These are phyloP conservation scores for Magnaporthiopsis poae DNA, from an alignment of 2,329 filamentous ascomycete species.

Conservation along the genomic window DNA sequence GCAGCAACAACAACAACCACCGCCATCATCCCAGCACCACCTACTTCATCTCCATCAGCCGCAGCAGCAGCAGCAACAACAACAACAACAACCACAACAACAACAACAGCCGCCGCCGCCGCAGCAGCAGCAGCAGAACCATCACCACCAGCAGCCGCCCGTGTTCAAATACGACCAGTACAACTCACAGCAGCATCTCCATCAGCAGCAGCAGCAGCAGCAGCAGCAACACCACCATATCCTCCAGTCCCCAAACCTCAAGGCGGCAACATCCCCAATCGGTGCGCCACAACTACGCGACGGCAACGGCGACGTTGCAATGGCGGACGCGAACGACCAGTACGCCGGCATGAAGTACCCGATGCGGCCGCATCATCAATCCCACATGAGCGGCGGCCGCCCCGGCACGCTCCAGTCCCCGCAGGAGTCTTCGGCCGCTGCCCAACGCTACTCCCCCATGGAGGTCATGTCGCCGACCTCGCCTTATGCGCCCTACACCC, in stretches of 20 bases:
- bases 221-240: conserved; percentile 3
- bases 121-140: conserved; percentile 16
- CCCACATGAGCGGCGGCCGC: conserved; percentile 47
- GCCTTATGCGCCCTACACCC: conserved; percentile 63
- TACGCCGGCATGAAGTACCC: conserved; percentile 82
- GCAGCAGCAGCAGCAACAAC: conserved; percentile 17
- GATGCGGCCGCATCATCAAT: conserved; percentile 66
- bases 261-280: conserved; percentile 50
- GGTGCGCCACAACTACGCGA: conserved; percentile 51
- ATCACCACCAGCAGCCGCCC: conserved; percentile 36
- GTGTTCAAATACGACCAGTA: conserved; percentile 61
- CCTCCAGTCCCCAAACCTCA: conserved; percentile 15
- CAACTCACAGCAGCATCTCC: conserved; percentile 16
- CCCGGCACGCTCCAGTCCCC: conserved; percentile 60
- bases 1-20: conserved; percentile 17
- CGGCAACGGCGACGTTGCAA: conserved; percentile 65
- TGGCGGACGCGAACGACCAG: conserved; percentile 73
- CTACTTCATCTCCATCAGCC: conserved; percentile 28
- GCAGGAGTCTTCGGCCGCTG: conserved; percentile 69
- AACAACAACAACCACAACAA: conserved; percentile 19
- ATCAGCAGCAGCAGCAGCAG: background rate
- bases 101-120: conserved; percentile 14
- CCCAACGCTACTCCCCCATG: conserved; percentile 93
- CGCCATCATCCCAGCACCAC: conserved; percentile 17
- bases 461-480: conserved; percentile 73